Conservation (phyloP, 2,329 filamentous ascomycete species). For the Rutstroemia sp. region DNA sequence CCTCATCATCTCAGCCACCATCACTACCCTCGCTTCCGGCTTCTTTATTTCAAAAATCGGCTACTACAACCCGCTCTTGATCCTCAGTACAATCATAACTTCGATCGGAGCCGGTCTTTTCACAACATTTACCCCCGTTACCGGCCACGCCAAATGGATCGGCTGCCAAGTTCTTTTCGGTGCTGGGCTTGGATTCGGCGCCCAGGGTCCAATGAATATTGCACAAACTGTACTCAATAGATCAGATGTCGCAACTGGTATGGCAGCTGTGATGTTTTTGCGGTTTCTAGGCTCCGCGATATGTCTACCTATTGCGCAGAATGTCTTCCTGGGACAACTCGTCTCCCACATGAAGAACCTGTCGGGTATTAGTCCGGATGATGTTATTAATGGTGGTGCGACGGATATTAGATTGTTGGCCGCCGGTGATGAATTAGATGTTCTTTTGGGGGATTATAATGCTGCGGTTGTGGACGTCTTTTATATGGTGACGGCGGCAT, state of each 20-base stretch:
- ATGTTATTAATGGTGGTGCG: constrained; percentile 34
- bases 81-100: constrained; percentile 32
- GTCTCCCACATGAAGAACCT: constrained; percentile 5
- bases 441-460: constrained; percentile 47
- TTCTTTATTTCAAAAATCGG: constrained; percentile 22
- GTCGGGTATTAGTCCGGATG: constrained; percentile 2
- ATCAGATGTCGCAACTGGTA: constrained; percentile 23
- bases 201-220: constrained; percentile 17
- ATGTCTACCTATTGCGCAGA: constrained; percentile 24
- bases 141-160: constrained; percentile 30
- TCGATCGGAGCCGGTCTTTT: constrained; percentile 34
- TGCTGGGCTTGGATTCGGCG: constrained; percentile 21
- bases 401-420: constrained; percentile 43
- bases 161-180: constrained; percentile 24
- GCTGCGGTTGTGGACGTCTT: constrained; percentile 42
- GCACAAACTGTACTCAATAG: constrained; percentile 22
- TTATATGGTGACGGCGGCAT: constrained; percentile 46
- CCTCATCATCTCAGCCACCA: constrained; percentile 24
- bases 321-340: constrained; percentile 26
- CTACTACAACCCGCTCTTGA: constrained; percentile 28
- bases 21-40: constrained; percentile 26
- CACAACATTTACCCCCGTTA: constrained; percentile 28
- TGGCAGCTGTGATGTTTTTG: constrained; percentile 22
- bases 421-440: constrained; percentile 31
- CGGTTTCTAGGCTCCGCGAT: constrained; percentile 22